Conservation (phyloP, 2,329 filamentous ascomycete genomes). For the Penicillium hesseltinei region DNA sequence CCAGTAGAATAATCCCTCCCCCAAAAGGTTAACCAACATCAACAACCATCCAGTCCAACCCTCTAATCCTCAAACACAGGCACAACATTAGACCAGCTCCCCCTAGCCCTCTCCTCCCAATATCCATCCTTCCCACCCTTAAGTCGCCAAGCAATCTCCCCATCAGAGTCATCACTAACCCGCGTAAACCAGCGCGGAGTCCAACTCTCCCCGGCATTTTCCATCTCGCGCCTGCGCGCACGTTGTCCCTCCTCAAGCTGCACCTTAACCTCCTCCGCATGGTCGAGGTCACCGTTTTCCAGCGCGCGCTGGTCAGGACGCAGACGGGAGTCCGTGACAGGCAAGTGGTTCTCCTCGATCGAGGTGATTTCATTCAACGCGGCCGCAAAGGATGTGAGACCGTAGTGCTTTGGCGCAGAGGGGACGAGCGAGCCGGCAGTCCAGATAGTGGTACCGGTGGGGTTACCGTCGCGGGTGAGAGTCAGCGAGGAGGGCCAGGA, state of each 20-base stretch:
- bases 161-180: slow-evolving; percentile 48
- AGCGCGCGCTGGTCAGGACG: slow-evolving; percentile 83
- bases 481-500: slow-evolving; percentile 80
- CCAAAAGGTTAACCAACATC: background rate
- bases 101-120: slow-evolving; percentile 78
- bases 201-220: slow-evolving; percentile 70
- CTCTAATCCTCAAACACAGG: slow-evolving; percentile 52
- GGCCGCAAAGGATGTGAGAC: slow-evolving; percentile 83
- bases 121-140: slow-evolving; percentile 83
- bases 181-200: slow-evolving; percentile 81
- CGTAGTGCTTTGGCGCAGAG: slow-evolving; percentile 76
- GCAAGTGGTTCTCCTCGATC: slow-evolving; percentile 71
- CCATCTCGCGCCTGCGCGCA: slow-evolving; percentile 68
- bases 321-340: slow-evolving; percentile 78
- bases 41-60: background rate
- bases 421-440: slow-evolving; percentile 72
- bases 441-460: slow-evolving; percentile 71
- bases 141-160: slow-evolving; percentile 62
- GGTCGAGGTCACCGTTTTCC: slow-evolving; percentile 77
- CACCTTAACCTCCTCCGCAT: slow-evolving; percentile 79
- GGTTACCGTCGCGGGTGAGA: slow-evolving; percentile 62
- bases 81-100: slow-evolving; percentile 62
- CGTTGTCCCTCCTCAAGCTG: slow-evolving; percentile 84
- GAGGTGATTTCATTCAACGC: slow-evolving; percentile 81
- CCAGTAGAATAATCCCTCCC: background rate